These are phyloP conservation scores for Brassica napus DNA, from an alignment of 345 rosid genomes.

Conservation along the genomic window Da-Ae NC_063452.1:1078001-1078500, in stretches of 20 bases:
- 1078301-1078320: background rate
- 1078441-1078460: too few relatives aligned
- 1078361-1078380: background rate
- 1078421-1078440: too few relatives aligned
- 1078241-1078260: background rate
- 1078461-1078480: too few relatives aligned
- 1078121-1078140: too few relatives aligned
- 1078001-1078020: too few relatives aligned
- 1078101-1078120: too few relatives aligned
- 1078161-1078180: background rate
- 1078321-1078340: background rate
- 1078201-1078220: background rate
- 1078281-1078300: too few relatives aligned
- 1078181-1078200: background rate
- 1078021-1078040: too few relatives aligned
- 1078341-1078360: background rate
- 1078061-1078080: too few relatives aligned
- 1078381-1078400: background rate
- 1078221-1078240: background rate
- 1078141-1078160: background rate
- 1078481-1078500: too few relatives aligned
- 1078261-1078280: background rate
- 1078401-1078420: background rate
- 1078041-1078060: too few relatives aligned
- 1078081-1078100: too few relatives aligned